Conservation (phyloP, 371 early-diverging fungal genomes). For the Mortierella sp. region DNA sequence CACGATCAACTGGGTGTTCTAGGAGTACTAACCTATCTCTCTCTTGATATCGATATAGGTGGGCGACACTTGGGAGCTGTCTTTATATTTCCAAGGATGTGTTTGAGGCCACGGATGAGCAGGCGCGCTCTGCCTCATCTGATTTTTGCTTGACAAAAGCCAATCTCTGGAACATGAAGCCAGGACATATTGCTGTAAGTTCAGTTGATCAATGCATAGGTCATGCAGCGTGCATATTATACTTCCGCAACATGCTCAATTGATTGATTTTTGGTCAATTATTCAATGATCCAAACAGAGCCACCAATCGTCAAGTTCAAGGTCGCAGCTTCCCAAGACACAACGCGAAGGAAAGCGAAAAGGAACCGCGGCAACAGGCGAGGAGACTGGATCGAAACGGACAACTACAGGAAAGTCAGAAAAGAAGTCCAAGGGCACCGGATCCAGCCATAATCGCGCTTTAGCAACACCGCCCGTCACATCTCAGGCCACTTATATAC, state of each 20-base stretch:
- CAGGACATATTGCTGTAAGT: conserved; percentile 61
- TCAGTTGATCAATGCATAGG: background rate
- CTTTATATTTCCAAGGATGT: conserved; percentile 74
- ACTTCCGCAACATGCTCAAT: background rate
- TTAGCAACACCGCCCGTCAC: conserved; percentile 25
- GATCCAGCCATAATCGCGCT: conserved; percentile 22
- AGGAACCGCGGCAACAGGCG: conserved; percentile 20
- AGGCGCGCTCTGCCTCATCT: conserved; percentile 74
- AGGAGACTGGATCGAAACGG: conserved; percentile 30
- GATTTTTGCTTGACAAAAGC: conserved; percentile 73
- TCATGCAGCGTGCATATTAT: background rate
- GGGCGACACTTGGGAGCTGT: conserved; percentile 77
- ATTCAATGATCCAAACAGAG: conserved; percentile 23
- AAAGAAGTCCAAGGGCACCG: conserved; percentile 30
- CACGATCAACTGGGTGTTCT: too few species aligned
- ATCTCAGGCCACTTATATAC: conserved; percentile 50
- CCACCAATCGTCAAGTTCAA: conserved; percentile 50
- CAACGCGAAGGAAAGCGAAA: conserved; percentile 54
- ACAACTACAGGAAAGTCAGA: conserved; percentile 32
- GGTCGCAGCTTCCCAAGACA: conserved; percentile 19
- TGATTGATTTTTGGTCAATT: background rate
- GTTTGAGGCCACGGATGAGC: conserved; percentile 72
- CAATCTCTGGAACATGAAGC: conserved; percentile 76
- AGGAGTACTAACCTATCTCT: background rate
- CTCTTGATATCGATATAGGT: conserved; percentile 55